A percentile compares a stretch with the other conserved stretches of the same genome.
These are phyloP conservation scores for Triticum aestivum DNA, from an alignment of 176 grass and related monocot genomes.

Conservation along the genomic window IWGSC_CS_RefSeq_v2.1 NC_057802.1:19566626-19567125, in stretches of 20 bases:
- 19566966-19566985: neutral
- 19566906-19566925: neutral
- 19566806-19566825: neutral
- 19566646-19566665: neutral
- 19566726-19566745: constrained; percentile 87
- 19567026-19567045: too few relatives aligned
- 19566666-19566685: constrained; percentile 93
- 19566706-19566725: constrained; percentile 93
- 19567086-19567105: too few relatives aligned
- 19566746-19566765: constrained; percentile 94
- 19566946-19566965: neutral
- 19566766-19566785: constrained; percentile 92
- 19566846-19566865: too few relatives aligned
- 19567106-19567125: too few relatives aligned
- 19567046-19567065: too few relatives aligned
- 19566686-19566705: constrained; percentile 67
- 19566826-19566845: too few relatives aligned
- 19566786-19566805: constrained; percentile 26
- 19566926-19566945: neutral
- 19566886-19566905: neutral
- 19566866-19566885: neutral
- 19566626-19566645: neutral
- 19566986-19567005: too few relatives aligned
- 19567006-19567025: too few relatives aligned
- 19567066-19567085: too few relatives aligned